Evolutionary conservation across 129 eudicot species (phyloP).

Genomic region (Flaveria bidentis): DNA sequence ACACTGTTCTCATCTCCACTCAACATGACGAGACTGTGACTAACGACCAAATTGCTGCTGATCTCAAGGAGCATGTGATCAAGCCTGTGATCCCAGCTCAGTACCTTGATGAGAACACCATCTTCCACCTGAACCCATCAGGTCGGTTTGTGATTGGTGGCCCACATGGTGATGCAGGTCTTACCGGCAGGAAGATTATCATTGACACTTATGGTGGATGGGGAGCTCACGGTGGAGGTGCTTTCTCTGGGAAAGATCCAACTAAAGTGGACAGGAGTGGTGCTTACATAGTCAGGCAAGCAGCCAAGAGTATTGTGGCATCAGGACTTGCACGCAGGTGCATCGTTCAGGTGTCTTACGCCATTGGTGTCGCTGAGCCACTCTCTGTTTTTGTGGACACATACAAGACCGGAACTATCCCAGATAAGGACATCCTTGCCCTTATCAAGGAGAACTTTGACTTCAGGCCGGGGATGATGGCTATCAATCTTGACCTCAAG

Average conservation of each 20-base stretch:
- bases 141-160: constrained; percentile 49
- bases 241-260: constrained; percentile 53
- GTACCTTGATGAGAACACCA: constrained; percentile 50
- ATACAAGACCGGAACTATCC: constrained; percentile 46
- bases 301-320: constrained; percentile 49
- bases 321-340: constrained; percentile 53
- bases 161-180: constrained; percentile 71
- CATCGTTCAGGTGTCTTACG: constrained; percentile 48
- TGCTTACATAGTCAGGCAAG: constrained; percentile 50
- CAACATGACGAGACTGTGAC: constrained; percentile 48
- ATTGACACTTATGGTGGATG: constrained; percentile 82
- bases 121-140: constrained; percentile 49
- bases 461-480: constrained; percentile 54
- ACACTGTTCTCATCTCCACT: constrained; percentile 48
- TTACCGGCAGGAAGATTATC: constrained; percentile 70
- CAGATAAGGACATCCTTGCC: constrained; percentile 45
- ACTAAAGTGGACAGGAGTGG: constrained; percentile 63
- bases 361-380: constrained; percentile 50
- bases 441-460: constrained; percentile 48
- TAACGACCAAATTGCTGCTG: constrained; percentile 48
- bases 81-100: constrained; percentile 49
- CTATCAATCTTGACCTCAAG: constrained; percentile 43
- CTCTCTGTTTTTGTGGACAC: constrained; percentile 48
- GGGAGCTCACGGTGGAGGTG: constrained; percentile 64
- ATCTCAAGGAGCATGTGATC: constrained; percentile 62